Conservation (phyloP, 2,329 filamentous ascomycete species). For the Tolypocladium endophyticum region DNA sequence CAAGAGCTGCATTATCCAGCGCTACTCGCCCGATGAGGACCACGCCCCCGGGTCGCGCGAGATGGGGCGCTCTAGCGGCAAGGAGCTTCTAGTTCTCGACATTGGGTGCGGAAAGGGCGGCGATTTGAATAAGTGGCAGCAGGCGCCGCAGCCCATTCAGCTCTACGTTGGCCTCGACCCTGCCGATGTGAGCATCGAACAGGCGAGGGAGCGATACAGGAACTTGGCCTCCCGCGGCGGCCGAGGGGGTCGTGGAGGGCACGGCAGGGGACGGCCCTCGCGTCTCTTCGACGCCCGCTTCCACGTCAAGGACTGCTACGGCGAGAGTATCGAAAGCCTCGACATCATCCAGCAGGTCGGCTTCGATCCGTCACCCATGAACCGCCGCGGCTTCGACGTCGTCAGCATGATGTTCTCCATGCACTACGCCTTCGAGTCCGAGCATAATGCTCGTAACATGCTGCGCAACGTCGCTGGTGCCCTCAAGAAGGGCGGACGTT, state of each 20-base stretch:
- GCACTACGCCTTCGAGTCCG: slow-evolving; percentile 95
- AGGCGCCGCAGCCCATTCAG: slow-evolving; percentile 80
- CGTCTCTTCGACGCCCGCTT: slow-evolving; percentile 78
- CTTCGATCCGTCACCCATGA: slow-evolving; percentile 66
- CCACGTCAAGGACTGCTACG: slow-evolving; percentile 85
- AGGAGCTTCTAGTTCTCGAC: slow-evolving; percentile 73
- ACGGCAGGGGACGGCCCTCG: slow-evolving; percentile 34
- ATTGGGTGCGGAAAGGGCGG: slow-evolving; percentile 96
- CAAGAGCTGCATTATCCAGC: slow-evolving; percentile 94
- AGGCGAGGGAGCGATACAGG: slow-evolving; percentile 75
- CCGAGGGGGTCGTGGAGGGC: slow-evolving; percentile 43
- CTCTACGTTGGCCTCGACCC: slow-evolving; percentile 93
- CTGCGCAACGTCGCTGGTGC: slow-evolving; percentile 82
- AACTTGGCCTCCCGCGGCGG: slow-evolving; percentile 55
- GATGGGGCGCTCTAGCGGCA: slow-evolving; percentile 36
- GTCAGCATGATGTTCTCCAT: slow-evolving; percentile 99
- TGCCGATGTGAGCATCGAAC: slow-evolving; percentile 82
- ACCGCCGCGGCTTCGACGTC: slow-evolving; percentile 80
- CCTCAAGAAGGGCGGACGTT: slow-evolving; percentile 86
- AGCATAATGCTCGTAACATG: slow-evolving; percentile 85
- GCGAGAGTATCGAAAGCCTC: slow-evolving; percentile 70
- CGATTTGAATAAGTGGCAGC: slow-evolving; percentile 91
- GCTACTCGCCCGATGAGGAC: slow-evolving; percentile 78
- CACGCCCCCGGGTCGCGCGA: slow-evolving; percentile 51
- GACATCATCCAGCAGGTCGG: slow-evolving; percentile 78